These are phyloP conservation scores for Colletotrichum abscissum DNA, from an alignment of 2,329 filamentous ascomycete species.

Conservation along the genomic window DNA sequence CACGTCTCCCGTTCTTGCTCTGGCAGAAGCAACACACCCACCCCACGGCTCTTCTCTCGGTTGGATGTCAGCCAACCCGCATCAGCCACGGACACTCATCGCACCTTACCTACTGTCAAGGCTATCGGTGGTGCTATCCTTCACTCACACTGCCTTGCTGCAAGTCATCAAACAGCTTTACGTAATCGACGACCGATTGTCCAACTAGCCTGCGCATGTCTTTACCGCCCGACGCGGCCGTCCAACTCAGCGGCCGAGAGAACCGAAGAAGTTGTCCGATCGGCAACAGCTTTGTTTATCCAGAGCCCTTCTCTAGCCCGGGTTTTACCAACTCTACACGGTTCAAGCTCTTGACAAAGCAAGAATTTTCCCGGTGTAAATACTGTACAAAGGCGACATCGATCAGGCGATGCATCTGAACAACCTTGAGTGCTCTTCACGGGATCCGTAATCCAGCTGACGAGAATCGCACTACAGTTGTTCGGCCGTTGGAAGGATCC, in stretches of 20 bases:
- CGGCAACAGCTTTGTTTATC: not conserved
- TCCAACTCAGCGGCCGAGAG: not conserved
- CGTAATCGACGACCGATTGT: not conserved
- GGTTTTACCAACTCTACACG: not conserved
- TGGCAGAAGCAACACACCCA: not conserved
- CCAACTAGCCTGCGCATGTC: not conserved
- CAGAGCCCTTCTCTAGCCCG: not conserved
- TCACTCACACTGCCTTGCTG: constrained; percentile 2
- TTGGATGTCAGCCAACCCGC: constrained; percentile 3
- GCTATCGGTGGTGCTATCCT: not conserved
- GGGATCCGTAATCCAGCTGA: not conserved
- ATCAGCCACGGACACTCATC: not conserved
- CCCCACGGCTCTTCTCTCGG: constrained; percentile 1
- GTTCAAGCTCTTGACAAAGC: not conserved
- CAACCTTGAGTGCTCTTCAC: not conserved
- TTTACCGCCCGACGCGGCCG: constrained; percentile 14
- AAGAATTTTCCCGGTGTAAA: not conserved
- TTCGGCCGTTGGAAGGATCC: constrained; percentile 13
- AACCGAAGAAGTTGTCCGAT: not conserved
- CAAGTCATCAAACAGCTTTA: constrained; percentile 12
- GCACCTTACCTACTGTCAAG: not conserved
- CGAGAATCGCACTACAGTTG: not conserved
- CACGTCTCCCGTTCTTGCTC: not conserved
- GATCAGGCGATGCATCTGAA: not conserved
- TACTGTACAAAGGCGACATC: not conserved